Base-by-base conservation (phyloP, 108 stramenopile species). In the Heterococcus sp. region DNA sequence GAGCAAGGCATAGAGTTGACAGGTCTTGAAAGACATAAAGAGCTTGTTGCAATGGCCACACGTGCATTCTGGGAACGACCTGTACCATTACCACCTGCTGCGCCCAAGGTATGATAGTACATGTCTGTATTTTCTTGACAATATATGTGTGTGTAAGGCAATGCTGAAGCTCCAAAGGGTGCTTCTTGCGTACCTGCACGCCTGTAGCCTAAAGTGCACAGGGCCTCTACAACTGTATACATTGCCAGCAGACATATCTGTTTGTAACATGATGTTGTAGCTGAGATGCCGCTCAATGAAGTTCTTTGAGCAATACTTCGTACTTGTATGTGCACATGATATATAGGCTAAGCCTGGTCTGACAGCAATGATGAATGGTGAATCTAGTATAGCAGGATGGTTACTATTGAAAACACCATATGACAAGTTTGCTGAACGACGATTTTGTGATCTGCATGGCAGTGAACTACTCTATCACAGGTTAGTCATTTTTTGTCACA, bases 401-500 rank as follows among this genome's bases (percentile, higher is more conserved):
- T 37, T 80, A 64, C 72, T 80, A 1, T 66, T 80, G 78, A 80
- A 80, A 66, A 64, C 71, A 0, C 78, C 78, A 0, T 37, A 80
- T 38, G 78, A 80, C 37, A 29, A 65, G 2, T 65, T 66, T n/a
- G 34, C 46, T 3, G 58, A 72, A 31, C 72, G 68, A 36, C 72
- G 71, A 21, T 80, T 70, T 72, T 80, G 79, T 32, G 79, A 80
- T 35, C 79, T 80, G 0, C 79, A 80, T 40, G 79, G 79, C 0
- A 80, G 69, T 37, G 79, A 80, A 72, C 79, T 80, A 14, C 32
- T 80, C 27, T 80, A 37, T 71, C 79, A 80, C 72, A 80, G 79
- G 73, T 80, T 29, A 71, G 66, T 71, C 71, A 39, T 72, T 21
- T 38, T 0, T 39, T 37, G 33, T n/a, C n/a, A n/a, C n/a, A 21